These are phyloP conservation scores for Zalaria sp. DNA, from an alignment of 2,329 filamentous ascomycete species.

Conservation along the genomic window DNA sequence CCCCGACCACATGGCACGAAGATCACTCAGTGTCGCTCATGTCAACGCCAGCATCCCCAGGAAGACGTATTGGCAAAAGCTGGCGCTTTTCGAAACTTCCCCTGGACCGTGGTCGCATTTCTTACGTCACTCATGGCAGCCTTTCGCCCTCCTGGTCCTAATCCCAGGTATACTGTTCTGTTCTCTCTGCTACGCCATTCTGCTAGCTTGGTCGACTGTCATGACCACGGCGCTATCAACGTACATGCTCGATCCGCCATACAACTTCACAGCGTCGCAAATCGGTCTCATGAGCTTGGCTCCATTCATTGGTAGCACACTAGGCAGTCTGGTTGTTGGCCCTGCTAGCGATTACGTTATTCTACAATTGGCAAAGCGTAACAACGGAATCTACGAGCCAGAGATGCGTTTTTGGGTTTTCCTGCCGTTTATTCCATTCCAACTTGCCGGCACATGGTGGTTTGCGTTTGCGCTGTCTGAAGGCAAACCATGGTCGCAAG, in stretches of 20 bases:
- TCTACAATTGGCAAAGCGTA: constrained; percentile 17
- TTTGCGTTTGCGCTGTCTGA: constrained; percentile 21
- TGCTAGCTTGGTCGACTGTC: constrained; percentile 25
- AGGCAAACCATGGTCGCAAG: constrained; percentile 12
- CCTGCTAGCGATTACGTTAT: constrained; percentile 31
- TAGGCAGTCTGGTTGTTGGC: constrained; percentile 31
- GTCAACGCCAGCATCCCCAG: constrained; percentile 18
- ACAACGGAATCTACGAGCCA: constrained; percentile 21
- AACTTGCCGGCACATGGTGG: constrained; percentile 19
- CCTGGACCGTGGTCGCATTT: constrained; percentile 16
- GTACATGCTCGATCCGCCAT: constrained; percentile 21
- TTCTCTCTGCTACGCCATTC: constrained; percentile 22
- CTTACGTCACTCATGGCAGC: constrained; percentile 21
- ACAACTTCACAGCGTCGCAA: constrained; percentile 34
- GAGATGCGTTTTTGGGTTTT: constrained; percentile 20
- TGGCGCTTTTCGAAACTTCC: constrained; percentile 22
- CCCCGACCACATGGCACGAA: constrained; percentile 4
- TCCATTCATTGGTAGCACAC: constrained; percentile 30
- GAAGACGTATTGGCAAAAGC: constrained; percentile 29
- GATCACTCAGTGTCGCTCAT: constrained; percentile 8
- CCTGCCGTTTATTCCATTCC: constrained; percentile 18
- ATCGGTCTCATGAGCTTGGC: constrained; percentile 38
- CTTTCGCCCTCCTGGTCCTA: constrained; percentile 20
- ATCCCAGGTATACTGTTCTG: constrained; percentile 26
- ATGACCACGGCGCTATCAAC: constrained; percentile 22